These are phyloP conservation scores for Cyclotella baltica DNA, from an alignment of 108 stramenopile genomes.

Conservation along the genomic window DNA sequence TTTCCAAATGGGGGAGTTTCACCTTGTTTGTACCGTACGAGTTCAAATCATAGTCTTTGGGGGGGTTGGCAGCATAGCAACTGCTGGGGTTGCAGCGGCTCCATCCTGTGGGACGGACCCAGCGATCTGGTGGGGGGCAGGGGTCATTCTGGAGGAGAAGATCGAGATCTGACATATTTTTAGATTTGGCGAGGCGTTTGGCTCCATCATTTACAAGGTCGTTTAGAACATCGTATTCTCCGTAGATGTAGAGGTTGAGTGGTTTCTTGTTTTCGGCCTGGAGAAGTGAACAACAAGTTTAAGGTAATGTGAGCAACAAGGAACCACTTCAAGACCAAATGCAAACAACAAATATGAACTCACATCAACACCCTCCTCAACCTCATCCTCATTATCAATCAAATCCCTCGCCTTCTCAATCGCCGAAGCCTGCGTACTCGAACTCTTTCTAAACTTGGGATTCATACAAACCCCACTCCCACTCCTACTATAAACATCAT, in stretches of 20 bases:
- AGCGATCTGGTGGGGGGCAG: slow-evolving; percentile 53
- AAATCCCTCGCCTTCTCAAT: slow-evolving; percentile 91
- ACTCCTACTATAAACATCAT: background rate
- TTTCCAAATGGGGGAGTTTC: background rate
- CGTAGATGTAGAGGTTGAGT: slow-evolving; percentile 71
- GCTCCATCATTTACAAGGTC: slow-evolving; percentile 85
- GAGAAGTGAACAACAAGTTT: background rate
- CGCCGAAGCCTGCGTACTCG: slow-evolving; percentile 78
- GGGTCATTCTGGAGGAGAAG: slow-evolving; percentile 49
- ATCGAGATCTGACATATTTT: slow-evolving; percentile 54
- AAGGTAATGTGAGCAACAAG: no score
- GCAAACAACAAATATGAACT: background rate
- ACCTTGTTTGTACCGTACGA: slow-evolving; percentile 4
- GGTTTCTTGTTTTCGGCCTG: slow-evolving; percentile 67
- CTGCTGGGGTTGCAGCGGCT: slow-evolving; percentile 45
- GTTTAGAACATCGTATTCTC: slow-evolving; percentile 90
- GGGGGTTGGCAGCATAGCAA: slow-evolving; percentile 44
- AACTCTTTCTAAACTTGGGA: slow-evolving; percentile 54
- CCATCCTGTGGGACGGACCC: slow-evolving; percentile 53
- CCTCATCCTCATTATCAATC: slow-evolving; percentile 56
- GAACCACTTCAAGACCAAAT: no score
- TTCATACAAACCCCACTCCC: background rate
- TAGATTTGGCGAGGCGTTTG: slow-evolving; percentile 75
- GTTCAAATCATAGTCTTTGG: slow-evolving; percentile 43
- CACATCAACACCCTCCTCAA: slow-evolving; percentile 9